Conservation (phyloP, 140 eudicot genomes). For the Flaveria floridana region DNA sequence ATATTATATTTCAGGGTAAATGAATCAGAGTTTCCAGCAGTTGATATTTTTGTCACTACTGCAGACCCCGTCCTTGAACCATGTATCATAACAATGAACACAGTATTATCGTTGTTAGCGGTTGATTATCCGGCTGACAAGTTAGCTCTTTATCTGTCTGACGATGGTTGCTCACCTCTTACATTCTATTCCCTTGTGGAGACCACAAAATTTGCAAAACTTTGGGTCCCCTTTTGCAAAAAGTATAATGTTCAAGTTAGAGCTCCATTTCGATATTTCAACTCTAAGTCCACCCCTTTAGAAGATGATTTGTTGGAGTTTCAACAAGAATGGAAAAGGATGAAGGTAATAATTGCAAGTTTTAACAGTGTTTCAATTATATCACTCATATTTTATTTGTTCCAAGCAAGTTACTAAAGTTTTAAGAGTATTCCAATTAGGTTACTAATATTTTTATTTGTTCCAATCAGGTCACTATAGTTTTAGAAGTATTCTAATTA, state of each 20-base stretch:
- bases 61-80: conserved; percentile 62
- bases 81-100: conserved; percentile 52
- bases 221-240: conserved; percentile 70
- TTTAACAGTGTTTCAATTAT: too few species aligned
- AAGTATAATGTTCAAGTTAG: conserved; percentile 49
- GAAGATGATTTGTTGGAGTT: conserved; percentile 36
- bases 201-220: conserved; percentile 47
- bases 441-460: too few species aligned
- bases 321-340: conserved; percentile 48
- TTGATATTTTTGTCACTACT: conserved; percentile 67
- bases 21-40: conserved; percentile 45
- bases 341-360: conserved; percentile 40
- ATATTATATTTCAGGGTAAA: conserved; percentile 19
- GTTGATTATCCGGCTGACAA: conserved; percentile 55
- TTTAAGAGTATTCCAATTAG: too few species aligned
- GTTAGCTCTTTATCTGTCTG: conserved; percentile 61
- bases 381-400: too few species aligned
- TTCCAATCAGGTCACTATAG: too few species aligned
- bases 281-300: conserved; percentile 18
- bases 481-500: too few species aligned
- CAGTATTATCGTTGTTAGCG: conserved; percentile 56
- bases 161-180: conserved; percentile 58
- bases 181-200: conserved; percentile 45
- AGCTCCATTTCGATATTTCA: conserved; percentile 61
- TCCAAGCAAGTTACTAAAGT: too few species aligned